Evolutionary conservation across 108 stramenopile genomes (phyloP).

Genomic region (Asterionellopsis glacialis): DNA sequence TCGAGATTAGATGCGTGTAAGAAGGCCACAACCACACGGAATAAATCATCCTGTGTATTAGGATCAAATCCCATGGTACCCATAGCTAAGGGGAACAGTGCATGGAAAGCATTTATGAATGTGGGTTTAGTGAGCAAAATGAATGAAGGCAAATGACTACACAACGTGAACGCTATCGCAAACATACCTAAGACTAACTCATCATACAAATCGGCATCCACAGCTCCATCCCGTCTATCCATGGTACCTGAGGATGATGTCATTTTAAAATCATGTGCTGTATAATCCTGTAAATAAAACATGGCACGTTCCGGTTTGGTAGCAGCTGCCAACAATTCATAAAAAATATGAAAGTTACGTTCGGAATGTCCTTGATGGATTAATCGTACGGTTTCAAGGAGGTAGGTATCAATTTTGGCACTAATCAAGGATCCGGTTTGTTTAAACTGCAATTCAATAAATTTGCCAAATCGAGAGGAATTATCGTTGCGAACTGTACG

Average conservation of each 20-base stretch:
- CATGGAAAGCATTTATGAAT: no score
- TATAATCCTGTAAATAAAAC: constrained; percentile 31
- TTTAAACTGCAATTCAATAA: constrained; percentile 58
- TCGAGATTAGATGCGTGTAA: constrained; percentile 77
- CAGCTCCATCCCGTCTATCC: constrained; percentile 56
- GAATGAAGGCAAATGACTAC: no score
- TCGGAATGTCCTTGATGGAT: constrained; percentile 21
- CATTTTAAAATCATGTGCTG: constrained; percentile 44
- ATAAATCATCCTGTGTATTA: constrained; percentile 36
- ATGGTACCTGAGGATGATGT: constrained; percentile 44
- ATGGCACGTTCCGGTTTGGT: constrained; percentile 11
- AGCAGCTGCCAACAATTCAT: constrained; percentile 37
- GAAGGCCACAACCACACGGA: constrained; percentile 40
- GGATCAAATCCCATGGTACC: constrained; percentile 51
- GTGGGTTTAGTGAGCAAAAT: no score
- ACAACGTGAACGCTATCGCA: no score
- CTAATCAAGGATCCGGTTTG: constrained; percentile 30
- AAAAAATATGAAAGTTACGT: constrained; percentile 84
- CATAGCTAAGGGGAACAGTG: no score
- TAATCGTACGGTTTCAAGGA: constrained; percentile 71
- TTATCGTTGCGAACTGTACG: constrained; percentile 85
- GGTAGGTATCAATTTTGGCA: constrained; percentile 67
- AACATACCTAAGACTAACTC: constrained; percentile 23
- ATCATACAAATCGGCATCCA: constrained; percentile 41
- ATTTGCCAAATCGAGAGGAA: constrained; percentile 91